Evolutionary conservation across 2,329 filamentous ascomycete genomes (phyloP).

Genomic region (Ceratocystis harringtonii): DNA sequence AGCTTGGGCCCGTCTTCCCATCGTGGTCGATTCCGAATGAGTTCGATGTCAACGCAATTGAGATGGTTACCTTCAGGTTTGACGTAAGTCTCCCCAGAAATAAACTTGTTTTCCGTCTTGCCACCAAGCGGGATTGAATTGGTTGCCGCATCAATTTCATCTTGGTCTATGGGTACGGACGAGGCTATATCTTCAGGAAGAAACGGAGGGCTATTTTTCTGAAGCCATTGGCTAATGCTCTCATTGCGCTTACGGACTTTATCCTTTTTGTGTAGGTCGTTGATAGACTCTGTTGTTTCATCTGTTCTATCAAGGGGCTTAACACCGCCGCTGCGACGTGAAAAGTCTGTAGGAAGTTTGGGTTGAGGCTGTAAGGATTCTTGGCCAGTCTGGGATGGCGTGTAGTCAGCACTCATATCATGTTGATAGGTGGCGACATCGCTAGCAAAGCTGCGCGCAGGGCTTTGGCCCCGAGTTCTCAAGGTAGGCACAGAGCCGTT

Average conservation of each 20-base stretch:
- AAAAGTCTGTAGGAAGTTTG: not conserved
- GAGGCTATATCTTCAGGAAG: not conserved
- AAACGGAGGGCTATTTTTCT: not conserved
- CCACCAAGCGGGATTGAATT: constrained; percentile 30
- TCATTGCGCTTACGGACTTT: constrained; percentile 33
- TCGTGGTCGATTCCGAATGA: constrained; percentile 30
- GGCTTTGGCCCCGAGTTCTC: not conserved
- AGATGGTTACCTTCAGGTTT: constrained; percentile 27
- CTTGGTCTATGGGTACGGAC: not conserved
- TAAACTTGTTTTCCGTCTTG: constrained; percentile 35
- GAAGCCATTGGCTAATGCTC: constrained; percentile 37
- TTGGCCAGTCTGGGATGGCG: not conserved
- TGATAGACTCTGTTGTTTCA: constrained; percentile 29
- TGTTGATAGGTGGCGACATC: constrained; percentile 12
- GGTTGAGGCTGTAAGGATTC: not conserved
- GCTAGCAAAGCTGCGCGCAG: constrained; percentile 11
- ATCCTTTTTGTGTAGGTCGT: constrained; percentile 32
- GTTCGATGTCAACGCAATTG: constrained; percentile 33
- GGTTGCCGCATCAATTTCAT: not conserved
- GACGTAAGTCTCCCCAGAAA: constrained; percentile 37
- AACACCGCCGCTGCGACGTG: constrained; percentile 7
- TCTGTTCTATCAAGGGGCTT: constrained; percentile 6
- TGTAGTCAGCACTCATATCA: constrained; percentile 10
- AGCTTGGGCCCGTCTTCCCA: constrained; percentile 37
- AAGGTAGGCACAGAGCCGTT: not conserved